Evolutionary conservation across 768 basidiomycete species (phyloP), one percentile per base, ranked within the genome.

Genomic region (Termitomyces bulborhizus): DNA sequence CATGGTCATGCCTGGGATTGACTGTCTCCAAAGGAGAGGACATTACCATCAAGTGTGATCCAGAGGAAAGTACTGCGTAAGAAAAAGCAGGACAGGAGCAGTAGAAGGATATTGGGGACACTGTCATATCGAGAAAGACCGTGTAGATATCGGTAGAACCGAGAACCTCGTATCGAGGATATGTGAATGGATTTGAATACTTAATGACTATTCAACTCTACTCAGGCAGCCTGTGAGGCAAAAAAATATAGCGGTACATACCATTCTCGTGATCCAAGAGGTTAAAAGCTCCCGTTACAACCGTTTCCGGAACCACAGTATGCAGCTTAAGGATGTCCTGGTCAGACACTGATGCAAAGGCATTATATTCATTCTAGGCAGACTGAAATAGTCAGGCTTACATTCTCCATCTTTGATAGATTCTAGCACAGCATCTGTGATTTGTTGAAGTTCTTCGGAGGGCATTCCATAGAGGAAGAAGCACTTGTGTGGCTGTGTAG

Each of bases 21-120:
- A 21, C 6, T 42, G 24, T 6, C 43, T 27, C 21, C 8, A 12
- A 6, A 3, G 21, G 16, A 37, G 13, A 7, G 12, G 6, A 48
- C 73, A 34, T 53, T 53, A 86, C 90, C 86, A 87, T 84, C 18
- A 83, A 63, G 63, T 89, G 82, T 1, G 80, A 77, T 44, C 78
- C 76, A 16, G 80, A 74, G 46, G 79, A 69, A 34, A 92, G 68
- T 16, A 88, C 86, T 6, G 80, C 75, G 55, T 80, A 83, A 4
- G 80, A 68, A 63, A 89, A 92, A 0, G 90, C 82, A 2, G 88
- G 85, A 62, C 90, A 93, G 13, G 84, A 79, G 66, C 90, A 92
- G 58, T 84, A 90, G 57, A 77, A 77, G 11, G 79, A 73, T 4
- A 72, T 68, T 21, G 68, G 63, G 11, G 74, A 64, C 27, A 65